Conservation (phyloP, 306 rosid genomes). For the Ceratonia siliqua region DNA sequence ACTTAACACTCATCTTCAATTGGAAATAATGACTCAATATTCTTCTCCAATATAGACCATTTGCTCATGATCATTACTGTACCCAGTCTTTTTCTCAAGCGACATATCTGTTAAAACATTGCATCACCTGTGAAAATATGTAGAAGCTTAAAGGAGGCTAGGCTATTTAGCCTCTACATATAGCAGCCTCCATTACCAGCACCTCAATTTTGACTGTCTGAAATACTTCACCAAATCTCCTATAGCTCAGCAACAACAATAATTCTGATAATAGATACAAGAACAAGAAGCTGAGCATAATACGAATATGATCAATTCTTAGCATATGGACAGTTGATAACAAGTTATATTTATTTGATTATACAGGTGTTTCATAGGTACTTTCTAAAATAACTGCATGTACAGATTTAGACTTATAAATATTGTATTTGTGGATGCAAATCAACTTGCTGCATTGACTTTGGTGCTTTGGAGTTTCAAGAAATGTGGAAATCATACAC, state of each 20-base stretch:
- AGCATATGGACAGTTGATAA: no score
- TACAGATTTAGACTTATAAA: neutral
- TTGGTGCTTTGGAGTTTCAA: neutral
- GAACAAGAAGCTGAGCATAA: no score
- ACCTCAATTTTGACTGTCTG: neutral
- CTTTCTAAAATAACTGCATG: neutral
- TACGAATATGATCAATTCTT: no score
- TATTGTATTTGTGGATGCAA: neutral
- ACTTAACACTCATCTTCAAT: neutral
- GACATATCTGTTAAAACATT: neutral
- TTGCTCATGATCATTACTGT: neutral
- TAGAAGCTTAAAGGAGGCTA: neutral
- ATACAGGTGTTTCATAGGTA: no score
- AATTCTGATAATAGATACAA: no score
- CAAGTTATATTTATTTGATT: neutral
- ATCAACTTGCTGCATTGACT: neutral
- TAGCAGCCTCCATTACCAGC: neutral
- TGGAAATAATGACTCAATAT: slow-evolving; percentile 30
- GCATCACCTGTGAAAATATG: neutral
- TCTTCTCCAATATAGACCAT: slow-evolving; percentile 17
- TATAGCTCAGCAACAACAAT: neutral
- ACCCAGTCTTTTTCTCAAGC: neutral
- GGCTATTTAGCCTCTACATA: neutral
- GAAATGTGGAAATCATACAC: neutral
- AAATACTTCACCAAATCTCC: neutral